Evolutionary conservation across 257 asterid species (phyloP), one percentile per base, ranked within the genome.

Genomic region (Echium plantagineum): DNA sequence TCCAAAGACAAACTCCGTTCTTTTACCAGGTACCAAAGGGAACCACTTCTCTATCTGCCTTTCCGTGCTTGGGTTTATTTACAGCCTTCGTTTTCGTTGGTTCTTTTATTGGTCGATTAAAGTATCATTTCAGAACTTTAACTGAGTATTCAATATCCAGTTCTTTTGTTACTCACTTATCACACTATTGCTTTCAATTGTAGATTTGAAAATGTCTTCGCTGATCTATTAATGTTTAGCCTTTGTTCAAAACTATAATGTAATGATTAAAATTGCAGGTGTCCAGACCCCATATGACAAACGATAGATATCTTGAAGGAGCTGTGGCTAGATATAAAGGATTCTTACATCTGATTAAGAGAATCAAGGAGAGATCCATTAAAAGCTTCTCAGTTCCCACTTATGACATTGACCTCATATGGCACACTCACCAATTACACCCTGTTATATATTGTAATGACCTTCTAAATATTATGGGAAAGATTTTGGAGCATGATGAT

Each of bases 341-440:
- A 28, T 91, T 91, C 75, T 76, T 88, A 80, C 89, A 91, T 74
- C 69, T 88, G 53, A 91, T 91, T 71, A 85, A 75, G 84, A 79
- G 83, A 81, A 85, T 74, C 77, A 81, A 57, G 74, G 98, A 88
- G 81, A 86, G 78, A 72, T 67, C 71, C 71, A 71, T 84, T 31
- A 75, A 73, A 67, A 79, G 95, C 78, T 88, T 91, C 85, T 83
- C 94, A 15, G 98, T 91, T 73, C 98, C 98, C 51, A 91, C 98
- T 65, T 88, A 88, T 62, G 98, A 91, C 76, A 83, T 91, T 55
- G 98, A 91, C 68, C 95, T 91, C 42, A 88, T 91, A 60, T 91
- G 98, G 98, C 98, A 91, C 79, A 88, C 94, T 54, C 98, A 91
- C 75, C 98, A 91, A 74, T 70, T 91, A 53, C 82, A 85, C 77